phyloP scores from a whole-genome alignment of 129 eudicot species.

The Arctium minus region DNA sequence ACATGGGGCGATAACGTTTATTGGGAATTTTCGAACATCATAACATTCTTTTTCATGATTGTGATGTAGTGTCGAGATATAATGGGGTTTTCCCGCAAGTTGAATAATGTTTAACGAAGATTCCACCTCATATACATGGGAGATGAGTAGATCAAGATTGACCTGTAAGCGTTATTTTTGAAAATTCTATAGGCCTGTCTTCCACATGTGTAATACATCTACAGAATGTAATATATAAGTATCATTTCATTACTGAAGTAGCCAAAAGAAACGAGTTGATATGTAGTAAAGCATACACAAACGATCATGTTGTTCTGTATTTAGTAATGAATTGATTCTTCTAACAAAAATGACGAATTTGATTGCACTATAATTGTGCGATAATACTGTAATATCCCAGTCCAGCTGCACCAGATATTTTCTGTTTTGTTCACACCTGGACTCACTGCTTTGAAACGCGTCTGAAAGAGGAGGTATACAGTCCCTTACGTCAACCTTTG shows the following conservation, averaged over 20 bases:
- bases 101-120: neutral
- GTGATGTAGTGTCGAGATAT: neutral
- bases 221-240: neutral
- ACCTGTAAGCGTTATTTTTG: neutral
- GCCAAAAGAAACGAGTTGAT: neutral
- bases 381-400: no score
- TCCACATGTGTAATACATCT: neutral
- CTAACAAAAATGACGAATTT: neutral
- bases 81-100: neutral
- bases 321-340: neutral
- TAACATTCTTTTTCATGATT: neutral
- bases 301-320: neutral
- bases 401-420: no score
- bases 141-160: neutral
- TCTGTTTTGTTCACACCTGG: no score
- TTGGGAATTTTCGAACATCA: slow-evolving; percentile 4
- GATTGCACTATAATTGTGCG: neutral
- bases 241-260: neutral
- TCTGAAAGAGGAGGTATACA: no score
- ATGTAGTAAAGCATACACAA: neutral
- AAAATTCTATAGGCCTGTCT: neutral
- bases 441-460: no score
- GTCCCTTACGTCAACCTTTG: no score
- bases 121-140: neutral
- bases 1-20: slow-evolving; percentile 3